Evolutionary conservation across 352 stramenopile genomes (phyloP), one percentile per base, ranked within the genome.

Genomic region (Phytophthora ramorum): DNA sequence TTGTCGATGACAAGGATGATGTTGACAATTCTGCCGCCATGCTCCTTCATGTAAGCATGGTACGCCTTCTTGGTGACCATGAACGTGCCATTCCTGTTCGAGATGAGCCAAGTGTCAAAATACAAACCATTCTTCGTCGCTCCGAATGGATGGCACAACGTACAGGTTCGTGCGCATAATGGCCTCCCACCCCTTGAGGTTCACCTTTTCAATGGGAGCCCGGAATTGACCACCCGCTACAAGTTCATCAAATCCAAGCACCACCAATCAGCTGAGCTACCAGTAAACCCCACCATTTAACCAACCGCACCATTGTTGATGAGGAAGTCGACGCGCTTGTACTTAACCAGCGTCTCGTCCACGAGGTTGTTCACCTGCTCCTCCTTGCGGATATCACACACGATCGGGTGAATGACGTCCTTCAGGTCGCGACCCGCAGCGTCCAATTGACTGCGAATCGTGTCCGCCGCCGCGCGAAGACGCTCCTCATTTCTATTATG

Each of bases 1-100:
- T 98, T 98, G 41, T 93, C 80, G 77, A 98, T 97, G 32, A 95
- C 92, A 8, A 98, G 76, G 19, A 97, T 98, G 66, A 98, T 98
- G 78, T 98, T 98, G 24, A 98, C 95, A 60, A 99, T 98, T 43
- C 83, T 92, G 16, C 93, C 93, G 38, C 95, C 94, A 69, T 92
- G 70, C n/a, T 98, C 64, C 49, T 98, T 87, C 93, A 98, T 98
- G 66, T 91, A 98, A 51, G 95, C 78, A 37, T 97, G 86, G 70
- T 95, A 98, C 14, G 90, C 89, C 49, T 97, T 90, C 71, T 96
- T 96, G 46, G 90, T 98, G 35, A 98, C 86, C 41, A 94, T 76
- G 75, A 98, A 98, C 17, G 93, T 98, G 8, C 92, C 92, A 26
- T 87, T 96, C 45, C 85, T 93, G 26, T 4, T 37, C 9, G 6